Percentiles rank a stretch among this genome's conserved stretches.
phyloP scores from a whole-genome alignment of 2,329 filamentous ascomycete genomes.

The Exophiala mesophila region DNA sequence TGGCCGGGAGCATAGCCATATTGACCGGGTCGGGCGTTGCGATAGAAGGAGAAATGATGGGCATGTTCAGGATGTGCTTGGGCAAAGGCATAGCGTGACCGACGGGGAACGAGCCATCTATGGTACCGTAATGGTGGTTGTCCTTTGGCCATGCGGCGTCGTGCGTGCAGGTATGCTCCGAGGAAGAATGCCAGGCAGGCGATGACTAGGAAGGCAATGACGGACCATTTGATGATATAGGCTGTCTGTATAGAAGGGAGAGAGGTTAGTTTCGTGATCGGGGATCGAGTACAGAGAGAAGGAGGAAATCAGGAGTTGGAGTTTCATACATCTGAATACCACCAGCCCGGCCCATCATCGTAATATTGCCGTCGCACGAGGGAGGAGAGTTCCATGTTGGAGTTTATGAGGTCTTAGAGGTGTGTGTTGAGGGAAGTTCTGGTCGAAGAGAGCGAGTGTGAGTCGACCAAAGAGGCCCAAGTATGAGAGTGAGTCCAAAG shows the following conservation, averaged over 20 bases:
- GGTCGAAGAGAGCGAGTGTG: too few relatives aligned
- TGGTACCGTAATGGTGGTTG: conserved; percentile 65
- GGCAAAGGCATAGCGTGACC: conserved; percentile 28
- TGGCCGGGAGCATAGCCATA: conserved; percentile 18
- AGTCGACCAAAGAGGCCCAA: too few relatives aligned
- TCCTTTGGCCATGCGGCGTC: conserved; percentile 60
- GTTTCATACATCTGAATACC: conserved; percentile 25
- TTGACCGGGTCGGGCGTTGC: conserved; percentile 8
- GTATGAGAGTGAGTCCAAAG: too few relatives aligned
- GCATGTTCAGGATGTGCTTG: conserved; percentile 26
- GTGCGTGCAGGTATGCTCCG: conserved; percentile 66
- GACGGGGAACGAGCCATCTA: conserved; percentile 45
- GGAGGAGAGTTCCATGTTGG: conserved; percentile 8
- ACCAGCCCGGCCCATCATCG: conserved; percentile 18
- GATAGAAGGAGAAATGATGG: conserved; percentile 35
- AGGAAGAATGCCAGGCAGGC: conserved; percentile 59
- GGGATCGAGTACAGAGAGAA: not conserved
- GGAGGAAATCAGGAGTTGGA: too few relatives aligned
- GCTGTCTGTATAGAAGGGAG: conserved; percentile 46
- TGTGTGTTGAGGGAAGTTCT: too few relatives aligned
- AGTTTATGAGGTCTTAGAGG: too few relatives aligned
- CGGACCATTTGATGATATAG: conserved; percentile 64
- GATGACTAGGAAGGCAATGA: conserved; percentile 60
- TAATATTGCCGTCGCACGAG: conserved; percentile 11
- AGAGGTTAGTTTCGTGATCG: conserved; percentile 1